phyloP scores from a whole-genome alignment of 75 land plant genomes.

The Pinus taeda region DNA sequence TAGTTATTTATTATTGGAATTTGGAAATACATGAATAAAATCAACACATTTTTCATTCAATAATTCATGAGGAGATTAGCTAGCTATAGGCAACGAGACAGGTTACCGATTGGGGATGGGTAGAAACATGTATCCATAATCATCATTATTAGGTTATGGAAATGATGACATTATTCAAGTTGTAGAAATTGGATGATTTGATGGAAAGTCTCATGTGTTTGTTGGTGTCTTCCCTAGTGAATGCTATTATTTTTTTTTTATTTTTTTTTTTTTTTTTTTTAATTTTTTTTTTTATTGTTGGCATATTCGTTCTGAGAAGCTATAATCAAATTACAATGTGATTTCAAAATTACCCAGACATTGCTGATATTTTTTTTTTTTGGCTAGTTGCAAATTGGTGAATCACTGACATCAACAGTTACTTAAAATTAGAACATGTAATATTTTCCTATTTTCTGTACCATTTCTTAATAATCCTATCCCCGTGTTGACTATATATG shows the following conservation, averaged over 20 bases:
- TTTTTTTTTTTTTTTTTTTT: too few species aligned
- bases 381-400: background rate
- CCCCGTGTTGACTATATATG: background rate
- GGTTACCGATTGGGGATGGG: constrained; percentile 91
- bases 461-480: background rate
- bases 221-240: constrained; percentile 91
- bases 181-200: constrained; percentile 73
- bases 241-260: too few species aligned
- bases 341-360: background rate
- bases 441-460: background rate
- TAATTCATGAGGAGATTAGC: constrained; percentile 63
- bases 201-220: too few species aligned
- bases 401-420: background rate
- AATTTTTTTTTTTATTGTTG: background rate
- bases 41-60: background rate
- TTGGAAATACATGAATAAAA: background rate
- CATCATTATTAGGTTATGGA: constrained; percentile 70
- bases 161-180: constrained; percentile 63
- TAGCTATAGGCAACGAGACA: constrained; percentile 93
- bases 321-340: background rate
- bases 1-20: background rate
- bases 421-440: background rate
- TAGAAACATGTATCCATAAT: constrained; percentile 88
- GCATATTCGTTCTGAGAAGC: background rate
- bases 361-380: background rate